Evolutionary conservation across 225 moss, liverwort and hornwort species (phyloP), one percentile per base, ranked within the genome.

Genomic region (Asterella californica): DNA sequence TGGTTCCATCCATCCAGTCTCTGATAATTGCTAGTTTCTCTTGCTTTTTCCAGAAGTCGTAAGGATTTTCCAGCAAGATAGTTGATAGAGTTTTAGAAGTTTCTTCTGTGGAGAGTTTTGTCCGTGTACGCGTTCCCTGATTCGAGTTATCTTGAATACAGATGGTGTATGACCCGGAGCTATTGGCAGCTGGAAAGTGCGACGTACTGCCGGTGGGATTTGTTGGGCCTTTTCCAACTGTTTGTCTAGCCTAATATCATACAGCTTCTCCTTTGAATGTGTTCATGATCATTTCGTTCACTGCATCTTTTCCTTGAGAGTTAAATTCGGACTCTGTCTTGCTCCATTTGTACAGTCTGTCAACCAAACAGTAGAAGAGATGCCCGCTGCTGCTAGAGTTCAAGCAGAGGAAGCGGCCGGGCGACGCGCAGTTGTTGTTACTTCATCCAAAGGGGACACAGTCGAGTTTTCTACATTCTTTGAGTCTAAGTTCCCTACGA

Each of bases 401-500:
- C 88, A 87, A 71, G 97, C 93, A 25, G 97, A 91, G 81, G 91
- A 91, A 68, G 94, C 94, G 64, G 92, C 97, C 27, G 86, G 62
- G 77, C 89, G 97, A 77, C 91, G 84, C 83, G 48, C 77, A 65
- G 85, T 84, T 73, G 85, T 82, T 67, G 88, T 97, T 19, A 59
- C 74, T 57, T 85, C 82, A 67, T 93, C 97, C 0, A 82, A 72
- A n/a, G 88, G 87, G 68, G 94, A 87, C 34, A 90, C 89, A n/a
- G 85, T 94, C 4, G 88, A 82, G 30, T 97, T 91, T 71, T 94
- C 94, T 82, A 87, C 94, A 18, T 87, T 86, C 70, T 84, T 91
- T 67, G 97, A 92, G 76, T 77, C 88, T 33, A 97, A 97, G 79
- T 89, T 89, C 88, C 93, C 91, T 55, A 94, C 97, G 27, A 97